These are phyloP conservation scores for Halophytophthora batemanensis DNA, from an alignment of 352 stramenopile genomes.

Conservation along the genomic window DNA sequence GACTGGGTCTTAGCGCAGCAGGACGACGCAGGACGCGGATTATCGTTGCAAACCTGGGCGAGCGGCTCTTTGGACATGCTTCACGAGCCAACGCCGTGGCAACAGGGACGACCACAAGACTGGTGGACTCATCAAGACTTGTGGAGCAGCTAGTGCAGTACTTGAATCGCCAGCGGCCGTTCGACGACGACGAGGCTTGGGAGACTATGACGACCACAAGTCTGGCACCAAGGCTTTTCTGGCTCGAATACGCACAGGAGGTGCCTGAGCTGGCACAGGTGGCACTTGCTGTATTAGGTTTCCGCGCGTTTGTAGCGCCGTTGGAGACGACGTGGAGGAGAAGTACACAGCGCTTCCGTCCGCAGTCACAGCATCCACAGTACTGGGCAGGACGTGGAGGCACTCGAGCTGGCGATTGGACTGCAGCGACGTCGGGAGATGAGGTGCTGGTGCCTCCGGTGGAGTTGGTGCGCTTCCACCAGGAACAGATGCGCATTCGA, in stretches of 20 bases:
- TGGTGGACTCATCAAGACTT: constrained; percentile 11
- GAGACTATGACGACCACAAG: constrained; percentile 32
- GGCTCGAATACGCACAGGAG: constrained; percentile 36
- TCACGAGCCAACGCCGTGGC: neutral
- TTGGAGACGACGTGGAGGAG: constrained; percentile 25
- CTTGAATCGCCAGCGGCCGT: constrained; percentile 29
- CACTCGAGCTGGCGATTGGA: neutral
- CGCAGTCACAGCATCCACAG: neutral
- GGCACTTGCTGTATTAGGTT: constrained; percentile 29
- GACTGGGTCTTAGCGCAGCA: constrained; percentile 27
- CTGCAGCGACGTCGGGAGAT: neutral
- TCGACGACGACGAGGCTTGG: constrained; percentile 42
- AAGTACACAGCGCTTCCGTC: constrained; percentile 3
- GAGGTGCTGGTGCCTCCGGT: constrained; percentile 1
- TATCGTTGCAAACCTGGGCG: constrained; percentile 18
- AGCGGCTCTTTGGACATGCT: neutral
- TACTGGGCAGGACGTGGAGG: neutral
- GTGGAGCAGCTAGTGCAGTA: constrained; percentile 40
- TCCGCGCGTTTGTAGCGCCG: constrained; percentile 25
- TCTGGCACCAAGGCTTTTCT: constrained; percentile 32
- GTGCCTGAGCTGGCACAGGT: constrained; percentile 29
- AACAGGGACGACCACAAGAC: neutral
- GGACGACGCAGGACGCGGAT: constrained; percentile 27
- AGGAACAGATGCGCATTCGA: constrained; percentile 1
- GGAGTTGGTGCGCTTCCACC: constrained; percentile 4